Evolutionary conservation across 2,329 filamentous ascomycete genomes (phyloP).

Genomic region (Fusarium brachygibbosum): DNA sequence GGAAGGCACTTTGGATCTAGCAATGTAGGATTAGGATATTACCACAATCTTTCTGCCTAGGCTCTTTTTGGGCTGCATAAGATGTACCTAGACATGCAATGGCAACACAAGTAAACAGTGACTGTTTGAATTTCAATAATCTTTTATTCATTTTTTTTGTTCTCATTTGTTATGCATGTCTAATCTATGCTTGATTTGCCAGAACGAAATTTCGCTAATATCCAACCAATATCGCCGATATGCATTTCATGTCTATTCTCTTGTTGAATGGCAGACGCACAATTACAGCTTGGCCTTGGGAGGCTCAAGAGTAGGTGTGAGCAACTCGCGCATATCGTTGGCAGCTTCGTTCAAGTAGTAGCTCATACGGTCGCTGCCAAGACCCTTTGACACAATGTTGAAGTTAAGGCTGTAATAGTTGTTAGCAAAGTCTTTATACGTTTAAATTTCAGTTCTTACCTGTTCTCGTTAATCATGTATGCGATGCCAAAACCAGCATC

Average conservation of each 20-base stretch:
- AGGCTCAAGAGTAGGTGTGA: constrained; percentile 82
- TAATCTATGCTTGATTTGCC: constrained; percentile 10
- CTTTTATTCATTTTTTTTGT: constrained; percentile 19
- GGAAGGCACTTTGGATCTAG: constrained; percentile 34
- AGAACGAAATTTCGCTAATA: constrained; percentile 14
- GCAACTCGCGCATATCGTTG: constrained; percentile 86
- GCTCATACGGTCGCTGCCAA: constrained; percentile 93
- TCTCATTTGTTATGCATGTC: constrained; percentile 2
- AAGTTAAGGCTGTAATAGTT: constrained; percentile 83
- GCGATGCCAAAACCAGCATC: constrained; percentile 97
- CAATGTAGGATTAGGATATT: constrained; percentile 40
- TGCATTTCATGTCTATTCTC: constrained; percentile 1
- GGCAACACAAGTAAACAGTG: constrained; percentile 15
- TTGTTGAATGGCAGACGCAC: neutral
- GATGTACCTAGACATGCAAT: constrained; percentile 33
- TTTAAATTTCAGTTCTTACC: constrained; percentile 62
- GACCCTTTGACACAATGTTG: constrained; percentile 94
- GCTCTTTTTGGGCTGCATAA: constrained; percentile 5
- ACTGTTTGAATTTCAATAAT: constrained; percentile 15
- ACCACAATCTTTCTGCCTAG: constrained; percentile 6
- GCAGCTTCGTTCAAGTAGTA: constrained; percentile 96
- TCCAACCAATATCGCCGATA: constrained; percentile 6
- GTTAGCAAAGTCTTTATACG: constrained; percentile 21
- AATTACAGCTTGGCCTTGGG: constrained; percentile 89
- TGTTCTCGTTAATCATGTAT: constrained; percentile 99